A percentile compares a stretch with the other conserved stretches of the same genome.
phyloP scores from a whole-genome alignment of 306 rosid genomes.

The Ammopiptanthus mongolicus region DNA sequence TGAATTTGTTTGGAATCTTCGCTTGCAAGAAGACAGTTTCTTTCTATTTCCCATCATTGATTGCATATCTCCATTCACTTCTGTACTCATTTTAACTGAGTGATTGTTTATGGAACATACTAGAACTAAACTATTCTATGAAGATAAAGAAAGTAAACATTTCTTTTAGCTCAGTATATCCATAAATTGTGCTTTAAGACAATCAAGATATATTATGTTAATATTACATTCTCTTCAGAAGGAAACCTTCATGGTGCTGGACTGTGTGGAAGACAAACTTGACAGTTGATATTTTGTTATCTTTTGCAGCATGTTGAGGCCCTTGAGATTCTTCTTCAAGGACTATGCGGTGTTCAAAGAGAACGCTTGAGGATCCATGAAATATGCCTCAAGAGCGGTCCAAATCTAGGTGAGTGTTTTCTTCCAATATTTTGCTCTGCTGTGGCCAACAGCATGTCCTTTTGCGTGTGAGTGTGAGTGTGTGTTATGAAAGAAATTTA shows the following conservation, averaged over 20 bases:
- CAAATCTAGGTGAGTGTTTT: slow-evolving; percentile 57
- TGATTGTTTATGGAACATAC: not conserved
- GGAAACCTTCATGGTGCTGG: not conserved
- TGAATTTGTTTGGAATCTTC: not conserved
- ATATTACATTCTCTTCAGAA: not conserved
- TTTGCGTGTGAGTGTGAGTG: not conserved
- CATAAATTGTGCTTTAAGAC: not conserved
- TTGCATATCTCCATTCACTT: not conserved
- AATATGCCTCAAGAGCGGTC: slow-evolving; percentile 82
- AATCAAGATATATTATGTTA: not conserved
- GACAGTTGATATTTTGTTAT: slow-evolving; percentile 13
- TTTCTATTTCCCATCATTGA: not conserved
- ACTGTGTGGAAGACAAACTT: not conserved
- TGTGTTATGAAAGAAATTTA: not conserved
- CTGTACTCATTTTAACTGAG: not conserved
- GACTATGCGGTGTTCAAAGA: slow-evolving; percentile 84
- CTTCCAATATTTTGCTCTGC: not conserved
- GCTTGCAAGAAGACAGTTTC: not conserved
- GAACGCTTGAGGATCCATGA: slow-evolving; percentile 83
- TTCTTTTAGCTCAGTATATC: not conserved
- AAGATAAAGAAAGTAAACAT: not conserved
- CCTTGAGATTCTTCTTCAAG: slow-evolving; percentile 94
- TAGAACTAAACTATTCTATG: not conserved
- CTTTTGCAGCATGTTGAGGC: slow-evolving; percentile 89
- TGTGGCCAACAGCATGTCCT: not conserved